Evolutionary conservation across 208 protist genomes (phyloP).

Genomic region (Wallacemonas sp.): DNA sequence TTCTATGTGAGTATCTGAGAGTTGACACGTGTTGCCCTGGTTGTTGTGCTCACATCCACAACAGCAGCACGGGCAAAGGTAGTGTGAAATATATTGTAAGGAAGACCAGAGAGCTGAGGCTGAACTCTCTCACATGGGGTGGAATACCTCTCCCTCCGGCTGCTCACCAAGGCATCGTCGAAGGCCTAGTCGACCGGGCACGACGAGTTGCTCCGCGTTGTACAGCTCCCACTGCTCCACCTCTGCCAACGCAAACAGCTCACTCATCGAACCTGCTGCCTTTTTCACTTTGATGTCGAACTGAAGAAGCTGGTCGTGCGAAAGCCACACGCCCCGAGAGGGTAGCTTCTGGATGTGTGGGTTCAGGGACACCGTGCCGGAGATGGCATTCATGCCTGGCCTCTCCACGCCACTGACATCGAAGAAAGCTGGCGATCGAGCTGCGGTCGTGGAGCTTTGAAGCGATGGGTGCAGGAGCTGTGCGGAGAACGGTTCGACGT

Average conservation of each 20-base stretch:
- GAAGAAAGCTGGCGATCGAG: constrained; percentile 18
- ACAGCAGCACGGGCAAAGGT: too few species aligned
- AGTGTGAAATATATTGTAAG: too few species aligned
- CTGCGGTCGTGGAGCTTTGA: neutral
- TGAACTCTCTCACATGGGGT: constrained; percentile 18
- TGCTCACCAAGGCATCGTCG: constrained; percentile 18
- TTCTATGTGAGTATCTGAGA: neutral
- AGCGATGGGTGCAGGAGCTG: constrained; percentile 60
- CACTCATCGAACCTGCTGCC: constrained; percentile 18
- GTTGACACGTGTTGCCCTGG: too few species aligned
- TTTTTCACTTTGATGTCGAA: constrained; percentile 46
- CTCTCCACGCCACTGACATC: neutral
- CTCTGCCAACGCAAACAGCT: constrained; percentile 65
- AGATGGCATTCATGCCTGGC: constrained; percentile 81
- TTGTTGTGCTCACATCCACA: too few species aligned
- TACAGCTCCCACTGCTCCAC: constrained; percentile 86
- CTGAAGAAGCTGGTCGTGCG: constrained; percentile 80
- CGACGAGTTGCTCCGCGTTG: constrained; percentile 84
- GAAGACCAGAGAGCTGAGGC: too few species aligned
- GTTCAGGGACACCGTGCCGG: constrained; percentile 66
- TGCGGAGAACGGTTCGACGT: constrained; percentile 52
- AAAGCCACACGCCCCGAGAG: constrained; percentile 80
- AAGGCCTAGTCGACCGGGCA: constrained; percentile 78
- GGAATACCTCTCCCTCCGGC: constrained; percentile 23
- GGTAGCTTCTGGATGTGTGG: constrained; percentile 70